Percentiles rank a stretch among this genome's conserved stretches.
These are phyloP conservation scores for Cercospora sp. DNA, from an alignment of 2,329 filamentous ascomycete species.

Conservation along the genomic window DNA sequence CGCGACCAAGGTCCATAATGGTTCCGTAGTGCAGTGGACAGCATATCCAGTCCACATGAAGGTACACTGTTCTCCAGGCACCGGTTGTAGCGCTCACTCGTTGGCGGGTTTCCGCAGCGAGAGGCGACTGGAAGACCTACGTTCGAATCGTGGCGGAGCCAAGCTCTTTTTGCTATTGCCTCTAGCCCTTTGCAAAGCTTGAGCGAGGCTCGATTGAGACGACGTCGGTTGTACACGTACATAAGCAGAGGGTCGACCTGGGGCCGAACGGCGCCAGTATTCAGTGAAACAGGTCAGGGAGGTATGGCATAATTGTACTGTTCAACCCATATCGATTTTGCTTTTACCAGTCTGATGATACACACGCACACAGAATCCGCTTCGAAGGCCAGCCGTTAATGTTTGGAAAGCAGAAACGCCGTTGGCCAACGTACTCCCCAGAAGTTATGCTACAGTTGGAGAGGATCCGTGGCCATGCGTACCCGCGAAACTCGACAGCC, in stretches of 20 bases:
- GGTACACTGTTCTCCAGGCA: not conserved
- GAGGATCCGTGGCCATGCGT: not conserved
- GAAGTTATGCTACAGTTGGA: constrained; percentile 13
- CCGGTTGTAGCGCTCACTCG: not conserved
- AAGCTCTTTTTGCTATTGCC: not conserved
- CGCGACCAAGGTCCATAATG: not conserved
- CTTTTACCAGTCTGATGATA: constrained; percentile 16
- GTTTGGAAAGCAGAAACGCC: constrained; percentile 11
- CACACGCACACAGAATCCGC: not conserved
- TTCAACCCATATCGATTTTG: constrained; percentile 7
- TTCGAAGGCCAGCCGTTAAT: constrained; percentile 5
- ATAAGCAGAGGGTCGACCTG: not conserved
- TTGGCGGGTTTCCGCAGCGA: no score
- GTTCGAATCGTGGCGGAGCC: not conserved
- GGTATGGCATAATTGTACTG: constrained; percentile 2
- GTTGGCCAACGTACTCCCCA: not conserved
- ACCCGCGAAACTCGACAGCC: constrained; percentile 3
- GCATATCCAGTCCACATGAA: not conserved
- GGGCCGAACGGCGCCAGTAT: not conserved
- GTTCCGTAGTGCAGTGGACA: not conserved
- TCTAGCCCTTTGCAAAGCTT: not conserved
- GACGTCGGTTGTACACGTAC: not conserved
- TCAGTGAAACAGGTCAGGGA: not conserved
- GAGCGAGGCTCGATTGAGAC: not conserved
- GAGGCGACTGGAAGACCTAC: not conserved